Evolutionary conservation across 805 yeast genomes (phyloP).

Genomic region (Nakazawaea holstii): DNA sequence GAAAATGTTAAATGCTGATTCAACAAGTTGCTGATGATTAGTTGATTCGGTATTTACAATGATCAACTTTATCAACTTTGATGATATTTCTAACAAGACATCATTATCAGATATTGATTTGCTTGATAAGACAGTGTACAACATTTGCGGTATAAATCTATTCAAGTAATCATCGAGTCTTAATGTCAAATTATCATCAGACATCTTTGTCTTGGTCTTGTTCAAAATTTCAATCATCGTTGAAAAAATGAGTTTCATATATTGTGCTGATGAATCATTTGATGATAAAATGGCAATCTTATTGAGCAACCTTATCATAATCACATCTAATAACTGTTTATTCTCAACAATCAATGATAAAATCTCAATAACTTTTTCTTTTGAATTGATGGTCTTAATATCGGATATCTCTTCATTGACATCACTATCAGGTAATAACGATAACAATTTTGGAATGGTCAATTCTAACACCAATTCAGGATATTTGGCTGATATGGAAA

Average conservation of each 20-base stretch:
- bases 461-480: slow-evolving; percentile 40
- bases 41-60: slow-evolving; percentile 31
- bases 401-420: slow-evolving; percentile 21
- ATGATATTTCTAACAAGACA: slow-evolving; percentile 30
- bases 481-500: slow-evolving; percentile 34
- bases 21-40: slow-evolving; percentile 42
- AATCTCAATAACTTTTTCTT: slow-evolving; percentile 28
- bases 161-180: slow-evolving; percentile 29
- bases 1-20: slow-evolving; percentile 33
- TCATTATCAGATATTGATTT: slow-evolving; percentile 16
- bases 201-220: slow-evolving; percentile 10
- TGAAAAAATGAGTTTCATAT: slow-evolving; percentile 21
- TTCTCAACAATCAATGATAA: slow-evolving; percentile 34
- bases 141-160: slow-evolving; percentile 36
- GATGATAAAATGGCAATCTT: slow-evolving; percentile 22
- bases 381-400: slow-evolving; percentile 18
- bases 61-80: slow-evolving; percentile 36
- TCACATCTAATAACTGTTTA: slow-evolving; percentile 36
- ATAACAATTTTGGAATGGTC: slow-evolving; percentile 46
- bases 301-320: slow-evolving; percentile 38
- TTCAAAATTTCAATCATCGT: slow-evolving; percentile 17
- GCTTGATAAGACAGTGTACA: slow-evolving; percentile 17
- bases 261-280: slow-evolving; percentile 9
- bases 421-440: slow-evolving; percentile 42
- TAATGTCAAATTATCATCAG: slow-evolving; percentile 10